These are phyloP conservation scores for Rhododendron vialii DNA, from an alignment of 148 eudicot genomes.

Conservation along the genomic window DNA sequence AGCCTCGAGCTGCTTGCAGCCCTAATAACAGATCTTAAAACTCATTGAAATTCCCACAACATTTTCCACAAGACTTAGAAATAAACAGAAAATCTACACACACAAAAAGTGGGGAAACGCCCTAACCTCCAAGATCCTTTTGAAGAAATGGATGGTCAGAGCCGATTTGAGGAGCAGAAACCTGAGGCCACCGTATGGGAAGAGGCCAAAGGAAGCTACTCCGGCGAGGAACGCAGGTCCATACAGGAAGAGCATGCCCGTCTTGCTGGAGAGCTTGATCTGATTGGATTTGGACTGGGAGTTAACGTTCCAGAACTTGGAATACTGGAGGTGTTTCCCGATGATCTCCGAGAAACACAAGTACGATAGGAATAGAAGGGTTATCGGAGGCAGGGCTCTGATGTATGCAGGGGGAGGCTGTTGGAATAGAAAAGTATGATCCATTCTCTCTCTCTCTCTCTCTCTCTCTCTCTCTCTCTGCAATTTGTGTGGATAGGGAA, in stretches of 20 bases:
- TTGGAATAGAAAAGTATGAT: neutral
- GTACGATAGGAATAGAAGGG: neutral
- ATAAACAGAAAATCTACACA: neutral
- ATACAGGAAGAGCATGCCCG: constrained; percentile 21
- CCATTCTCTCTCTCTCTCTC: neutral
- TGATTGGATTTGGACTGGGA: neutral
- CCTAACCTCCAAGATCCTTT: constrained; percentile 28
- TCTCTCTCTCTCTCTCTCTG: neutral
- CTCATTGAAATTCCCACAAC: neutral
- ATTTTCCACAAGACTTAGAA: neutral
- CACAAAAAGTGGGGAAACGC: neutral
- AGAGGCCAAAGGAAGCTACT: constrained; percentile 9
- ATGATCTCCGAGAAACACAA: constrained; percentile 20
- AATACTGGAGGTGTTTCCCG: constrained; percentile 33
- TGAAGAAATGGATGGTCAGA: constrained; percentile 24
- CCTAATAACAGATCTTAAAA: no score
- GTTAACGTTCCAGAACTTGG: constrained; percentile 23
- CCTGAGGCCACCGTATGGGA: constrained; percentile 16
- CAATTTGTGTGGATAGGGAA: no score
- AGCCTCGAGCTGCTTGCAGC: no score
- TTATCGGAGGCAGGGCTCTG: constrained; percentile 24
- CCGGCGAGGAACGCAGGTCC: constrained; percentile 21
- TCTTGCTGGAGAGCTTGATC: constrained; percentile 19
- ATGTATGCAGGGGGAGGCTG: constrained; percentile 19
- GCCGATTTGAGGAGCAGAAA: constrained; percentile 14